These are phyloP conservation scores for Pharus latifolius DNA, from an alignment of 176 grass and related monocot species.

Conservation along the genomic window DNA sequence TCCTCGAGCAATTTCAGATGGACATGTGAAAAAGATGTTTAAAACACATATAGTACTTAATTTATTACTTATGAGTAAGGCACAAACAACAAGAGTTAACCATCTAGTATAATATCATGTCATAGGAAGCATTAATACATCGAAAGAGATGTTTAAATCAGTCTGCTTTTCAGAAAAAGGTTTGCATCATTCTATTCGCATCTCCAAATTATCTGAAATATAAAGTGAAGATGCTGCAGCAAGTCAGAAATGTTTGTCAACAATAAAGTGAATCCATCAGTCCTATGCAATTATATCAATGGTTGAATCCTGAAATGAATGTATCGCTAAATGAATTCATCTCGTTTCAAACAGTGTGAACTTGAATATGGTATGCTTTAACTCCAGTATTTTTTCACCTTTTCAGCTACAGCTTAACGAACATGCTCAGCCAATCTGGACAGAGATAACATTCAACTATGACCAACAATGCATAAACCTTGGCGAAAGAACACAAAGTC, in stretches of 20 bases:
- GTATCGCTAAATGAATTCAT: not conserved
- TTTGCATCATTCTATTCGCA: constrained; percentile 1
- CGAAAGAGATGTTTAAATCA: not conserved
- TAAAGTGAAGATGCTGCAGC: not conserved
- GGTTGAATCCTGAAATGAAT: not conserved
- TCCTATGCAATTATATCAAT: not conserved
- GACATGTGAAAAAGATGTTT: not conserved
- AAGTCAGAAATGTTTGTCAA: not conserved
- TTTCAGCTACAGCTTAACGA: constrained; percentile 98
- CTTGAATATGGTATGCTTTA: not conserved
- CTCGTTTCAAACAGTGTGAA: not conserved
- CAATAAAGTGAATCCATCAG: not conserved
- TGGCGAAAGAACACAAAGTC: constrained; percentile 36
- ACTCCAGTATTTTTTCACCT: constrained; percentile 1
- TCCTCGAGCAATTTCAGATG: not conserved
- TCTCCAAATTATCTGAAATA: not conserved
- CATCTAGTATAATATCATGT: not conserved
- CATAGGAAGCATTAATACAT: no score
- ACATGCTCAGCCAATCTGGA: constrained; percentile 90
- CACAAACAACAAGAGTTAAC: not conserved
- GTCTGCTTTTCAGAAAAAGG: not conserved
- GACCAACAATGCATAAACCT: constrained; percentile 28
- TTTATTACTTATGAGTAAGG: not conserved
- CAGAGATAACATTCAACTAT: constrained; percentile 47
- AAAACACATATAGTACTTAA: not conserved